Evolutionary conservation across 1,284 basidiomycete genomes (phyloP).

Genomic region (Rhodotorula glutinis): DNA sequence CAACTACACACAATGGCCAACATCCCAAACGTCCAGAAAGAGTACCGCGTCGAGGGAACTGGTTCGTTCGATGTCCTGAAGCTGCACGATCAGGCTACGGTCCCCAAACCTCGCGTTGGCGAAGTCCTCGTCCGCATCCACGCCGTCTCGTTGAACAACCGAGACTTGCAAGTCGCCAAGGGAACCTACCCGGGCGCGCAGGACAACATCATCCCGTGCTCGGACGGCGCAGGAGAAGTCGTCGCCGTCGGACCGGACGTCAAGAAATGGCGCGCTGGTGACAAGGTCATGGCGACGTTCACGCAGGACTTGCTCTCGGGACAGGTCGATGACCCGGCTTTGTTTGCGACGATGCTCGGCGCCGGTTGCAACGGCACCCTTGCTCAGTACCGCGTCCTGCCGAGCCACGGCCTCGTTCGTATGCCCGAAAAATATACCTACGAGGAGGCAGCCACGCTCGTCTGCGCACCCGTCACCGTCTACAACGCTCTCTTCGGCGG

Average conservation of each 20-base stretch:
- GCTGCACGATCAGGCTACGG: not conserved
- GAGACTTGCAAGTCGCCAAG: slow-evolving; percentile 43
- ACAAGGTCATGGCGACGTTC: slow-evolving; percentile 7
- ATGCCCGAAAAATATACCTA: not conserved
- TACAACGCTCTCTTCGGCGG: slow-evolving; percentile 40
- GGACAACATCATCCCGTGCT: slow-evolving; percentile 47
- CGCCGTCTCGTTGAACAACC: slow-evolving; percentile 49
- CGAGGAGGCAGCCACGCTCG: slow-evolving; percentile 8
- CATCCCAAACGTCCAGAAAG: not conserved
- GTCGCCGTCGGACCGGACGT: slow-evolving; percentile 48
- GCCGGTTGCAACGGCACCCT: slow-evolving; percentile 6
- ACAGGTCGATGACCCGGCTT: slow-evolving; percentile 2
- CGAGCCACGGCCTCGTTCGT: not conserved
- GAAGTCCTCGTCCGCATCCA: slow-evolving; percentile 42
- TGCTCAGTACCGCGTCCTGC: slow-evolving; percentile 4
- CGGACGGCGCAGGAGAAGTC: slow-evolving; percentile 51
- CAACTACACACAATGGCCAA: not conserved
- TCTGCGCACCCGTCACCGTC: slow-evolving; percentile 5
- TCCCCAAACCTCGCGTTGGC: not conserved
- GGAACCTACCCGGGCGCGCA: slow-evolving; percentile 46
- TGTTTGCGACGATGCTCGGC: slow-evolving; percentile 1
- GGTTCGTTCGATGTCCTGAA: slow-evolving; percentile 4
- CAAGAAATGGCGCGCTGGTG: slow-evolving; percentile 1
- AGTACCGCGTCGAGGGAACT: slow-evolving; percentile 2
- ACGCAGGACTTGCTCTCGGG: slow-evolving; percentile 1